These are phyloP conservation scores for Leishmania mexicana DNA, from an alignment of 208 protist genomes.

Conservation along the genomic window DNA sequence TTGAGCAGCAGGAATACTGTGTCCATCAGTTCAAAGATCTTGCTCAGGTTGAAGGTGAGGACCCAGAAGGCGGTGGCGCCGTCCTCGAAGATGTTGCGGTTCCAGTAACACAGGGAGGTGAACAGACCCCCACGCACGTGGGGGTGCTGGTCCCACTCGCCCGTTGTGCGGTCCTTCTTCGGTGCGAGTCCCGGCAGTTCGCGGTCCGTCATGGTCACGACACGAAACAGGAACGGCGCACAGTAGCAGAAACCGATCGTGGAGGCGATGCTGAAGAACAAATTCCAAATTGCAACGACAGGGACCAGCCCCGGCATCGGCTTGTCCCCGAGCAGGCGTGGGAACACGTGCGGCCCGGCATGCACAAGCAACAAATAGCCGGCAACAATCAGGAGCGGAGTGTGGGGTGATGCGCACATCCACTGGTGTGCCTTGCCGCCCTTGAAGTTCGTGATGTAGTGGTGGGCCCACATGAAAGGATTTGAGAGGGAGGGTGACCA, in stretches of 20 bases:
- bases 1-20: constrained; percentile 79
- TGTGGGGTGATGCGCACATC: constrained; percentile 35
- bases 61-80: constrained; percentile 63
- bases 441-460: constrained; percentile 33
- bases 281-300: constrained; percentile 75
- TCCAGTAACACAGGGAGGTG: constrained; percentile 61
- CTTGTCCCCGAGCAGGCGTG: constrained; percentile 2
- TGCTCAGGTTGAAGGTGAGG: constrained; percentile 75
- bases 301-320: constrained; percentile 14
- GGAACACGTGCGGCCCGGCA: constrained; percentile 27
- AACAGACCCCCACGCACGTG: constrained; percentile 49
- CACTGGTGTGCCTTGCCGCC: constrained; percentile 33
- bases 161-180: constrained; percentile 28
- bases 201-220: constrained; percentile 20
- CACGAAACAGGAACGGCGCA: constrained; percentile 44
- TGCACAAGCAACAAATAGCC: constrained; percentile 52
- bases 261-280: constrained; percentile 72
- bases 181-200: constrained; percentile 37
- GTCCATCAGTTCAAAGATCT: constrained; percentile 87
- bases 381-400: constrained; percentile 26
- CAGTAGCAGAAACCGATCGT: constrained; percentile 55
- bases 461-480: constrained; percentile 12
- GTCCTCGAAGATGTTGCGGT: constrained; percentile 48
- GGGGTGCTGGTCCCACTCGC: constrained; percentile 28
- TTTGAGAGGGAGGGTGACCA: background rate